A percentile compares a stretch with the other conserved stretches of the same genome.
These are phyloP conservation scores for Umbelopsis sp. DNA, from an alignment of 192 early-diverging fungal species.

Conservation along the genomic window DNA sequence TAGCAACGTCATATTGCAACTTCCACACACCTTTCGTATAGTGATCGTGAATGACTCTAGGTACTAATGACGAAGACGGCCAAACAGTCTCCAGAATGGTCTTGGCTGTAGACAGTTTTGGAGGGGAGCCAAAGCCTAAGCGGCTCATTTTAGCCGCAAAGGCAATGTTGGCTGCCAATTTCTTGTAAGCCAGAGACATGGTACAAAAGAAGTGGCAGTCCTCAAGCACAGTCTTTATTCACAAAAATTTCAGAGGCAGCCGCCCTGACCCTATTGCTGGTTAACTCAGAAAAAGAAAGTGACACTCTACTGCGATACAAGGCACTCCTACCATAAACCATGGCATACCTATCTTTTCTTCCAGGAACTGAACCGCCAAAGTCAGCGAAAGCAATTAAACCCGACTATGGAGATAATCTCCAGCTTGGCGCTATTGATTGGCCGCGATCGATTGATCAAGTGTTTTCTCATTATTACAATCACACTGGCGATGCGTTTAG, in stretches of 20 bases:
- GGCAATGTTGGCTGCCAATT: slow-evolving; percentile 1
- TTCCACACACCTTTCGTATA: background rate
- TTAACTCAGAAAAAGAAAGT: too few relatives aligned
- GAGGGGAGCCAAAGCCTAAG: slow-evolving; percentile 4
- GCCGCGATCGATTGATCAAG: background rate
- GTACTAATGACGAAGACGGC: slow-evolving; percentile 1
- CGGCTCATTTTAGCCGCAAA: slow-evolving; percentile 5
- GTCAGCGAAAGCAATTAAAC: background rate
- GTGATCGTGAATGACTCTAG: slow-evolving; percentile 12
- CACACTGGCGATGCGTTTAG: background rate
- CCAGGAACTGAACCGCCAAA: background rate
- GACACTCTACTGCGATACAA: too few relatives aligned
- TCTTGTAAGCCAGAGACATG: slow-evolving; percentile 4
- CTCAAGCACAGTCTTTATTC: background rate
- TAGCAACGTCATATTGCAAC: background rate
- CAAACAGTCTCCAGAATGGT: background rate
- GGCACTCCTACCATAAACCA: background rate
- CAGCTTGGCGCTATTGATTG: background rate
- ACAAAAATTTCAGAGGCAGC: background rate
- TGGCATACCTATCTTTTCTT: background rate
- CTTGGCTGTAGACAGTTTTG: slow-evolving; percentile 7
- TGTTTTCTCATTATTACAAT: background rate
- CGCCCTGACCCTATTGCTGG: too few relatives aligned
- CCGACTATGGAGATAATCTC: background rate
- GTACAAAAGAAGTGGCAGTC: background rate